phyloP scores from a whole-genome alignment of 805 yeast genomes.

The Cyberlindnera veronae region DNA sequence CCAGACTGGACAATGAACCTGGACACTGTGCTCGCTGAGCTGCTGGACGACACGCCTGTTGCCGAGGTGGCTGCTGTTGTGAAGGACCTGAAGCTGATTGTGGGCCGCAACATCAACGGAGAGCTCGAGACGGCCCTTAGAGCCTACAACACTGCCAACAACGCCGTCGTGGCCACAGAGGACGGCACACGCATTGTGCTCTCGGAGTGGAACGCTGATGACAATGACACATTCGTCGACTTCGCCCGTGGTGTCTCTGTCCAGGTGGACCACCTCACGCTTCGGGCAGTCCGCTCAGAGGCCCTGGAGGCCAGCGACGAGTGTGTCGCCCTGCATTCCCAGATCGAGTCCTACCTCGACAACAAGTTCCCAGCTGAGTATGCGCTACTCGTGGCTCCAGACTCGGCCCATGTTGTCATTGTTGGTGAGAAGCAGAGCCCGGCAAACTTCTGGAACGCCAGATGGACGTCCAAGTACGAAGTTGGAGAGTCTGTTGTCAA shows the following conservation, averaged over 20 bases:
- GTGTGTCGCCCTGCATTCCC: conserved; percentile 16
- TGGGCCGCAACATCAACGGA: conserved; percentile 36
- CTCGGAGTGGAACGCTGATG: conserved; percentile 46
- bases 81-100: conserved; percentile 42
- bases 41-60: conserved; percentile 15
- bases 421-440: conserved; percentile 72
- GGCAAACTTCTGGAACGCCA: conserved; percentile 83
- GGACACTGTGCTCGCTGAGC: conserved; percentile 9
- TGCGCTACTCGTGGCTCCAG: conserved; percentile 32
- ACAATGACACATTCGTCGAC: conserved; percentile 51
- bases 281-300: conserved; percentile 50
- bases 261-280: conserved; percentile 53
- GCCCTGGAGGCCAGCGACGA: conserved; percentile 27
- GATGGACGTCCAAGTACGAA: conserved; percentile 72
- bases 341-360: conserved; percentile 44
- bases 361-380: conserved; percentile 65
- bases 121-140: conserved; percentile 35
- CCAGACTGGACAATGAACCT: too few relatives aligned
- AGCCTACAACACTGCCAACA: conserved; percentile 39
- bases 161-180: conserved; percentile 32
- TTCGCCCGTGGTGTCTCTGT: conserved; percentile 44
- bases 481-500: conserved; percentile 34
- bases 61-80: conserved; percentile 28
- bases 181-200: conserved; percentile 22
- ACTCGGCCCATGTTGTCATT: conserved; percentile 42